Conservation (phyloP, 345 rosid species). For the Camelina hispida region DNA sequence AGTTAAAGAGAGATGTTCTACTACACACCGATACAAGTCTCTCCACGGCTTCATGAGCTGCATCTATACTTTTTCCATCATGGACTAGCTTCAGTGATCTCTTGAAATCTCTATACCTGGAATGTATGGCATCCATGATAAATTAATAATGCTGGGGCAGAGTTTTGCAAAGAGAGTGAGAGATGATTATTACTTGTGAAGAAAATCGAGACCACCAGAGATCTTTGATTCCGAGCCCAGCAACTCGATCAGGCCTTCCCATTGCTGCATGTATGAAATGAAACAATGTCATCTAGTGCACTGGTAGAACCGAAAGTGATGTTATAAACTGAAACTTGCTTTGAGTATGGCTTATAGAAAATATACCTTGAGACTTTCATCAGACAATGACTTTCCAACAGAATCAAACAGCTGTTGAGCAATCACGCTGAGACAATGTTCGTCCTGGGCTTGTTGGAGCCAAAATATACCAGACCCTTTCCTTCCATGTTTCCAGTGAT, state of each 20-base stretch:
- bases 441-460: slow-evolving; percentile 93
- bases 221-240: slow-evolving; percentile 79
- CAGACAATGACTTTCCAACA: slow-evolving; percentile 92
- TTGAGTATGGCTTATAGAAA: slow-evolving; percentile 12
- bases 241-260: slow-evolving; percentile 92
- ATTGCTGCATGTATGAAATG: slow-evolving; percentile 63
- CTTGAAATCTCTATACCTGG: slow-evolving; percentile 94
- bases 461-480: slow-evolving; percentile 87
- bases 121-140: slow-evolving; percentile 18
- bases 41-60: slow-evolving; percentile 72
- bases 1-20: slow-evolving; percentile 12
- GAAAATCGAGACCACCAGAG: slow-evolving; percentile 92
- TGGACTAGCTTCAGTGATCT: slow-evolving; percentile 67
- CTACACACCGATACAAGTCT: slow-evolving; percentile 73
- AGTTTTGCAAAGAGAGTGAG: not conserved
- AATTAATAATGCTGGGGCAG: slow-evolving; percentile 2
- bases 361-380: slow-evolving; percentile 80
- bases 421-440: slow-evolving; percentile 71
- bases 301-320: not conserved
- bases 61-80: slow-evolving; percentile 62
- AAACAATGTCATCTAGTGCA: not conserved
- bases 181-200: slow-evolving; percentile 68
- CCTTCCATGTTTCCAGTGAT: slow-evolving; percentile 97
- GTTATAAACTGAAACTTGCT: not conserved
- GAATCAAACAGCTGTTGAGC: slow-evolving; percentile 88